Base-by-base conservation (phyloP, 257 asterid species). In the Rauvolfia tetraphylla region DNA sequence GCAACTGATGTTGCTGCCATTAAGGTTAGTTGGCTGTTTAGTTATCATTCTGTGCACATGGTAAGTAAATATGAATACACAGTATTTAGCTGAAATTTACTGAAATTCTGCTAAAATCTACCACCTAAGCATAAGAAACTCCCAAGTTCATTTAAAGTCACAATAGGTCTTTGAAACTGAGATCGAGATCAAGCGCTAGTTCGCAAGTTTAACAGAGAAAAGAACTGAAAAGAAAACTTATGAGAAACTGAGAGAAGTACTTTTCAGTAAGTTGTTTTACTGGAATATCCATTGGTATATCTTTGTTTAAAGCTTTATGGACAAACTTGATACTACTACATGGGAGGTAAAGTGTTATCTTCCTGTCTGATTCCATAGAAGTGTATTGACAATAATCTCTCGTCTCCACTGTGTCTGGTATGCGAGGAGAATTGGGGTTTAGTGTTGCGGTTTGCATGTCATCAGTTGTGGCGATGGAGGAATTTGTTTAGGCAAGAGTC, bases 1-100 rank as follows among this genome's bases (percentile, higher is more conserved):
- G 96, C 98, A 61, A 88, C 98, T 34, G 98, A 95, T 79, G 96
- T 95, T 82, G 98, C 99, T 62, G 75, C 90, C 78, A 95, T 95
- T 81, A 93, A 95, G 98, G 98, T 92, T 78, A 3, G 80, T 73
- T 51, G n/a, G 6, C 73, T 67, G 61, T 33, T 77, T 25, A 67
- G 57, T 62, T 57, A 6, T 7, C 48, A 8, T 42, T 76, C 70
- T 74, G 53, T 57, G 38, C 78, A 17, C 58, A 2, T 15, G 15
- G 23, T 63, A 53, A 27, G 17, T 58, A n/a, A 48, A 48, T 70
- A 36, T 59, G 34, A 18, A 58, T 70, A 20, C 18, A 7, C 8
- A 29, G 62, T 22, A 36, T 12, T 9, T 66, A 23, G 17, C 49
- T 22, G 18, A 22, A 38, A 36, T 36, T 34, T 18, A 14, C 49